Evolutionary conservation across 2,329 filamentous ascomycete species (phyloP), one percentile per base, ranked within the genome.

Genomic region (Clarireedia homoeocarpa): DNA sequence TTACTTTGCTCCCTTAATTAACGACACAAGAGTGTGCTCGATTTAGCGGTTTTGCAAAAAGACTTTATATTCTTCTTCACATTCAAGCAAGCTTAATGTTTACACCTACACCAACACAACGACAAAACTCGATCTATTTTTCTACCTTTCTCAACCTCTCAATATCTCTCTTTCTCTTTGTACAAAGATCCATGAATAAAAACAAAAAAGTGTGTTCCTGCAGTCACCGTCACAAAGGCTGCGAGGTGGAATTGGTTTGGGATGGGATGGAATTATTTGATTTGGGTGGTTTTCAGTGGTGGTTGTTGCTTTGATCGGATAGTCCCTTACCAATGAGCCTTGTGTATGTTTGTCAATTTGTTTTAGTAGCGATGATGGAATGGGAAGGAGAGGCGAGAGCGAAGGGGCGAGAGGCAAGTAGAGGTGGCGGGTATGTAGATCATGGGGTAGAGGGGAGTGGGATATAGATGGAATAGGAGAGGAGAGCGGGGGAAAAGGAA

Each of bases 41-140:
- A 39, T 54, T 17, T 36, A 49, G 34, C 7, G 52, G 45, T 34
- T 34, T 54, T 39, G 38, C 34, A 34, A 49, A 49, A 17, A 39
- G 39, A 39, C 52, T 20, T 54, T 49, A 23, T 12, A 34, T 54
- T 48, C 48, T 42, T 7, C 39, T 20, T 17, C 52, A 17, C 52
- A 40, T 54, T 54, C 38, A 20, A 49, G 52, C 52, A 20, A 17
- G 52, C 52, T 54, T 54, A 54, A 54, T 49, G 52, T 54, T 49
- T 54, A 20, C 20, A 20, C 20, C 20, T 50, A 53, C 50, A 54
- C 44, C 24, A 27, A 36, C n/a, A 39, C 17, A 49, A 49, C 3
- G 17, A 45, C 46, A 17, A 53, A 49, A 48, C 24, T 49, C 44
- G 17, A 54, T 17, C 36, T 54, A 23, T 39, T 42, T 38, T 30